These are phyloP conservation scores for Russula dissimulans DNA, from an alignment of 768 basidiomycete genomes.

Conservation along the genomic window DNA sequence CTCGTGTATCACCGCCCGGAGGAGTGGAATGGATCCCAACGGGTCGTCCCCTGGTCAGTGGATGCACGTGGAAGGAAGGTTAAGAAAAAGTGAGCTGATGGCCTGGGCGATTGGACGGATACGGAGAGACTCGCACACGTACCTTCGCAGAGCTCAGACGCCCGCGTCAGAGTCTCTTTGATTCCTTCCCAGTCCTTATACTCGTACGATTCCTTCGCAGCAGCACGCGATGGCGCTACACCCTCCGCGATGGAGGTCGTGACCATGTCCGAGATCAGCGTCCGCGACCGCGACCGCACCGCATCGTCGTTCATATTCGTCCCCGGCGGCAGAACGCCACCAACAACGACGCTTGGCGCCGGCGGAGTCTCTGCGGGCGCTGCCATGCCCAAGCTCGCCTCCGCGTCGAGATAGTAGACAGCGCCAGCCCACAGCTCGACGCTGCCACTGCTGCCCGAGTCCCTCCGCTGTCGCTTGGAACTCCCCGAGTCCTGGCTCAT, in stretches of 20 bases:
- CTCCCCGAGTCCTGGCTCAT: conserved; percentile 20
- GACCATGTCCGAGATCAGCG: conserved; percentile 4
- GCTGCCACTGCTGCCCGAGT: conserved; percentile 18
- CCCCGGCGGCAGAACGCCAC: not conserved
- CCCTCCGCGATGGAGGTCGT: conserved; percentile 17
- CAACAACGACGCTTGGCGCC: too few relatives aligned
- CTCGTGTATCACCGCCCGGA: conserved; percentile 58
- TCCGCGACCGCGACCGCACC: not conserved
- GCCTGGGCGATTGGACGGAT: not conserved
- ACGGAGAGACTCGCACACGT: conserved; percentile 19
- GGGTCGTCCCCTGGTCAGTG: conserved; percentile 29
- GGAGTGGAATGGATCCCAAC: conserved; percentile 41
- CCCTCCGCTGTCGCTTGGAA: conserved; percentile 23
- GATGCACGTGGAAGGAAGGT: not conserved
- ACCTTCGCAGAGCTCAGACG: conserved; percentile 53
- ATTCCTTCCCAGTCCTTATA: conserved; percentile 54
- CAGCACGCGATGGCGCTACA: not conserved
- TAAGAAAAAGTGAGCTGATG: not conserved
- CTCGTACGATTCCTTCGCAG: conserved; percentile 1
- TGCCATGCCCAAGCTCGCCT: not conserved
- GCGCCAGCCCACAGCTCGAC: conserved; percentile 12
- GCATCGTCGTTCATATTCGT: not conserved
- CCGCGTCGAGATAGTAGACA: not conserved
- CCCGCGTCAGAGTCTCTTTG: conserved; percentile 51
- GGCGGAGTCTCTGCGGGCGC: too few relatives aligned